Evolutionary conservation across 2,329 filamentous ascomycete species (phyloP), one percentile per base, ranked within the genome.

Genomic region (Lachnellula arida): DNA sequence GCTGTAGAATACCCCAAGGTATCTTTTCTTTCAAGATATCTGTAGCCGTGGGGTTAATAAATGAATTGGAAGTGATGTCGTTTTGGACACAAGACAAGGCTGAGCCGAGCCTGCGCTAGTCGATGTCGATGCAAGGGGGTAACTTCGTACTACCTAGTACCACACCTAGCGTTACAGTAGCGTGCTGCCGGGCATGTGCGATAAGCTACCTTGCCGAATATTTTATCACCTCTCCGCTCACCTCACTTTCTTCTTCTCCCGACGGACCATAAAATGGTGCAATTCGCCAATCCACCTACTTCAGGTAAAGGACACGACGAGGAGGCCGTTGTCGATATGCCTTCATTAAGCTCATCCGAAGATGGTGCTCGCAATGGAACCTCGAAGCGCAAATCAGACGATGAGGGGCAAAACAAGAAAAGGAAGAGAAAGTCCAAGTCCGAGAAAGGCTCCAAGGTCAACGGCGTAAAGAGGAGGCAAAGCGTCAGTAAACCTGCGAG

Each of bases 401-500:
- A 43, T 19, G 60, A 58, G 17, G 53, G 55, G 47, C 51, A 61
- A 23, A 59, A 48, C n/a, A 62, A 61, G 49, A 64, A 65, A 46
- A 63, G 60, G 46, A 64, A 67, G 53, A 64, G 61, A 49, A 67
- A 61, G 54, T 59, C 57, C 11, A 67, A 63, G 51, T 51, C 54
- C 9, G 61, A 60, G 51, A 62, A 51, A 25, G 46, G 56, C n/a
- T 51, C 53, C 6, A 67, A 68, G 55, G 61, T 59, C n/a, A 54
- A 56, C 9, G 48, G 58, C 28, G 66, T 69, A 7, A 71, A 77
- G 68, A 75, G 81, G 48, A 75, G 78, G 55, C 75, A 76, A 43
- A 85, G 81, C 68, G 66, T 84, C 54, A 81, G 78, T 73, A 84
- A 84, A 62, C 80, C 82, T 4, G 81, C 81, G n/a, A 75, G 82